Evolutionary conservation across 768 basidiomycete genomes (phyloP), one percentile per base, ranked within the genome.

Genomic region (Russula emetica): DNA sequence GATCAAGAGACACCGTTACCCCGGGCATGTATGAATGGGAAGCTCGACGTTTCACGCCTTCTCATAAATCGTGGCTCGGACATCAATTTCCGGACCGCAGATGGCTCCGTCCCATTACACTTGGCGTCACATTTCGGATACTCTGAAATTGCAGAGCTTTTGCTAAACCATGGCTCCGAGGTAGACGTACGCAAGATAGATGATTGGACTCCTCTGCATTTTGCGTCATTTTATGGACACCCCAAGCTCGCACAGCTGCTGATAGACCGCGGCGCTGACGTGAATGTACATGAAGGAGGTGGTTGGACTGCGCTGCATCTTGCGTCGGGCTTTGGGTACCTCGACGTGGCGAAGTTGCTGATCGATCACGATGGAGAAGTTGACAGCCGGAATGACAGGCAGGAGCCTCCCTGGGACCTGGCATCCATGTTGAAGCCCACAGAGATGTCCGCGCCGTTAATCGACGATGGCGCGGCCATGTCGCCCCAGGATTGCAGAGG

Each of bases 251-350:
- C 18, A 20, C 42, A 2, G 44, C 38, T 38, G 38, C 38, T 38
- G 38, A 38, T 38, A 16, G 14, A 38, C 38, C 38, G 38, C 14
- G 14, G 38, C 14, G 38, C 13, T 38, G 38, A 38, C 38, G 38
- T 38, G 38, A 38, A 38, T 4, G 38, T n/a, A 10, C 44, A 45
- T 1, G 24, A 44, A 30, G 32, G 16, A 16, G n/a, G 30, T 7
- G 9, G 9, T 3, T 47, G 26, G 57, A 63, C 57, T 20, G 42
- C 62, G 3, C 24, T 63, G 1, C 57, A 63, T 24, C 8, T 45
- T 8, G 62, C 62, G 7, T 30, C 62, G 4, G 24, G 3, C 6
- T 22, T 18, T 3, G 55, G 49, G 8, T 26, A 52, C 34, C 22
- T 53, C 9, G 49, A 59, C 18, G 24, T 65, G 0, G 54, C 13